phyloP scores from a whole-genome alignment of 352 stramenopile species.

The Phytophthora aleatoria region DNA sequence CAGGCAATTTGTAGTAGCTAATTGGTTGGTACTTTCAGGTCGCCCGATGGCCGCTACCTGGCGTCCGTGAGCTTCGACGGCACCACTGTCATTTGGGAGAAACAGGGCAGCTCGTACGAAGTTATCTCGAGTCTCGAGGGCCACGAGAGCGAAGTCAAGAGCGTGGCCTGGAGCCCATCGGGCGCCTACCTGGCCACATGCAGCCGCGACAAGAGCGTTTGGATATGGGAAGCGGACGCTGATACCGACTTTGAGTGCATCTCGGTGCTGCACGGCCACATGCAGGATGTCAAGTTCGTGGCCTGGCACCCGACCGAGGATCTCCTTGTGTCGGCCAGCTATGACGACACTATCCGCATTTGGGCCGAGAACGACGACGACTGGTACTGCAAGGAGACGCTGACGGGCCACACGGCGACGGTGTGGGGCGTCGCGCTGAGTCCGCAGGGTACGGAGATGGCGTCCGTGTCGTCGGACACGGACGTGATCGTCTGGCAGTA shows the following conservation, averaged over 20 bases:
- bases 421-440: slow-evolving; percentile 94
- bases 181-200: slow-evolving; percentile 96
- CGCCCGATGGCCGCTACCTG: slow-evolving; percentile 81
- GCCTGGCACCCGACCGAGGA: slow-evolving; percentile 91
- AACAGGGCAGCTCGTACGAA: slow-evolving; percentile 89
- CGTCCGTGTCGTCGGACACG: slow-evolving; percentile 93
- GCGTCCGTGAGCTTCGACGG: slow-evolving; percentile 97
- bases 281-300: slow-evolving; percentile 97
- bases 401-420: slow-evolving; percentile 92
- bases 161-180: slow-evolving; percentile 94
- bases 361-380: slow-evolving; percentile 97
- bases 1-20: neutral
- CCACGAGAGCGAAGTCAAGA: slow-evolving; percentile 99
- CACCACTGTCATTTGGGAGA: slow-evolving; percentile 95
- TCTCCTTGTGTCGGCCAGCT: slow-evolving; percentile 89
- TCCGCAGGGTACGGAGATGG: slow-evolving; percentile 76
- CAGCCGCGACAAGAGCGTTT: slow-evolving; percentile 98
- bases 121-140: slow-evolving; percentile 96
- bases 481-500: slow-evolving; percentile 93
- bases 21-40: slow-evolving; percentile 40
- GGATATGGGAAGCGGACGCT: slow-evolving; percentile 97
- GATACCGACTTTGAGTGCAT: slow-evolving; percentile 98
- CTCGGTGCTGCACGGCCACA: slow-evolving; percentile 95
- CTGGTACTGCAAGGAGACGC: slow-evolving; percentile 95
- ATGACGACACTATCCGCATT: slow-evolving; percentile 96